These are phyloP conservation scores for Nakazawaea wyomingensis DNA, from an alignment of 805 yeast genomes.

Conservation along the genomic window DNA sequence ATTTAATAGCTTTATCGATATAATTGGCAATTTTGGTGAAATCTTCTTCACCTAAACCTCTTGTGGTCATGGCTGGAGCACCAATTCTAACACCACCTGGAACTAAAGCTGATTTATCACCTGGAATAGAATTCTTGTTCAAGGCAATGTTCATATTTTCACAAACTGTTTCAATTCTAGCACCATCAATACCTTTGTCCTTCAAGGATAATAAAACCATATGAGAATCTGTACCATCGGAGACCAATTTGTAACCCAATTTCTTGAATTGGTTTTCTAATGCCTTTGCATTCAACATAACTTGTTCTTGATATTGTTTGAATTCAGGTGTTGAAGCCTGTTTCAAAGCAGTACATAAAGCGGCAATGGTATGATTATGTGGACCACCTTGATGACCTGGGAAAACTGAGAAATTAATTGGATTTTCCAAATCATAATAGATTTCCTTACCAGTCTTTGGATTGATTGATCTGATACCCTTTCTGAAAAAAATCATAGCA, in stretches of 20 bases:
- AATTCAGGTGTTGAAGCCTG: conserved; percentile 91
- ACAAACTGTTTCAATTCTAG: conserved; percentile 91
- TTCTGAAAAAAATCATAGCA: conserved; percentile 98
- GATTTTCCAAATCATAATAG: conserved; percentile 85
- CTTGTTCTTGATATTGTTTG: conserved; percentile 84
- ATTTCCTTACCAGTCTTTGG: conserved; percentile 91
- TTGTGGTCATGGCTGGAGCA: conserved; percentile 97
- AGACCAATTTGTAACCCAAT: conserved; percentile 76
- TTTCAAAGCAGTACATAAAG: conserved; percentile 92
- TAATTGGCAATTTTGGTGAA: conserved; percentile 74
- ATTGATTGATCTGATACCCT: conserved; percentile 83
- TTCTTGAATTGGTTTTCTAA: conserved; percentile 70
- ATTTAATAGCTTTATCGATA: conserved; percentile 73
- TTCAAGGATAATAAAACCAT: conserved; percentile 88
- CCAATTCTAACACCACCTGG: conserved; percentile 98
- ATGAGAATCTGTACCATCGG: conserved; percentile 96
- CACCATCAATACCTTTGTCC: conserved; percentile 91
- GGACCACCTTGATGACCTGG: conserved; percentile 99
- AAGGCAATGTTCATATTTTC: conserved; percentile 93
- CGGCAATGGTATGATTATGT: conserved; percentile 98
- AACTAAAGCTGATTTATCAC: conserved; percentile 92
- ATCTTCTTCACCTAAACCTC: conserved; percentile 89
- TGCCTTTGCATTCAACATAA: conserved; percentile 80
- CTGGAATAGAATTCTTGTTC: conserved; percentile 97
- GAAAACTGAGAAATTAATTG: conserved; percentile 97